These are phyloP conservation scores for Paramecium caudatum DNA, from an alignment of 73 alveolate species.

Conservation along the genomic window DNA sequence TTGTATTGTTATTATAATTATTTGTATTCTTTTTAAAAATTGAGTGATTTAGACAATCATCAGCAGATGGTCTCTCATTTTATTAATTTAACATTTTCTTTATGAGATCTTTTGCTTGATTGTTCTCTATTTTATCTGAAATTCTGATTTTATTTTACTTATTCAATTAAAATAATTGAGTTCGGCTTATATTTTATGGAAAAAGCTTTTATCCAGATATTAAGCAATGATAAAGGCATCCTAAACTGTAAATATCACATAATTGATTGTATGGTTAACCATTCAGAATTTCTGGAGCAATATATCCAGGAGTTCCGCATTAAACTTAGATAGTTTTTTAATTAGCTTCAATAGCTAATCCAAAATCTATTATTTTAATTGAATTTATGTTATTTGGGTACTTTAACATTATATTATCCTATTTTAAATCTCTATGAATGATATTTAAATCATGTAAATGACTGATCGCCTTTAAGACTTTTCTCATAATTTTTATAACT, in stretches of 20 bases:
- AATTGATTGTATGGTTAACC: not conserved
- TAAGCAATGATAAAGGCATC: not conserved
- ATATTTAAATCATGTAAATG: conserved; percentile 87
- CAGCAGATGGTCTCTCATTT: conserved; percentile 67
- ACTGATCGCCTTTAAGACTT: conserved; percentile 84
- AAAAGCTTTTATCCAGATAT: not conserved
- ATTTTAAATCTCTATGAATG: conserved; percentile 97
- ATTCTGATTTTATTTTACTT: too few relatives aligned
- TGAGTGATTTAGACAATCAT: not conserved
- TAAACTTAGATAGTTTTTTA: conserved; percentile 72
- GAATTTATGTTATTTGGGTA: conserved; percentile 30
- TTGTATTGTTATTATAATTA: too few relatives aligned
- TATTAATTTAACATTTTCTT: too few relatives aligned
- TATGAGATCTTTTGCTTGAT: too few relatives aligned
- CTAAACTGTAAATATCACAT: conserved; percentile 63
- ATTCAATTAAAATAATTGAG: too few relatives aligned
- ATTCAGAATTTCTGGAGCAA: conserved; percentile 54
- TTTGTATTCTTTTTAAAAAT: not conserved
- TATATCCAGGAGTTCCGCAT: conserved; percentile 75
- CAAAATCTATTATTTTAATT: conserved; percentile 83
- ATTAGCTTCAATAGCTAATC: conserved; percentile 75
- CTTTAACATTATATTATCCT: conserved; percentile 88
- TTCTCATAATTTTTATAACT: not conserved
- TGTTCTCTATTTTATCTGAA: too few relatives aligned
- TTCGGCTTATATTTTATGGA: too few relatives aligned